These are phyloP conservation scores for Hyaloscypha finlandica DNA, from an alignment of 495 filamentous ascomycete genomes.

Conservation along the genomic window DNA sequence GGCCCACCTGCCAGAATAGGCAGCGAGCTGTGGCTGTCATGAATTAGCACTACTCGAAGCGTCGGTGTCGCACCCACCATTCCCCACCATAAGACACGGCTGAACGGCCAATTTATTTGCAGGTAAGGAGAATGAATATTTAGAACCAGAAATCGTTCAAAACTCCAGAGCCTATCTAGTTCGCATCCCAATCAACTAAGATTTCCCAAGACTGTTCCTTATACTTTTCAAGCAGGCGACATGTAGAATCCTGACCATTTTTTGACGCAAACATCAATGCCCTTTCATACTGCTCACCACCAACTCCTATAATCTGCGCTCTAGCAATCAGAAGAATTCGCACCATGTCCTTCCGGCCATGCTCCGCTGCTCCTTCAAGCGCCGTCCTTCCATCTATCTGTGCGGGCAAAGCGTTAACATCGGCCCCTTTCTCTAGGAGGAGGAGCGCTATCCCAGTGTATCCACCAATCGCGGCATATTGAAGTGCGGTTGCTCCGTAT, in stretches of 20 bases:
- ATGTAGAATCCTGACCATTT: conserved; percentile 4
- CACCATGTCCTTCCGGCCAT: conserved; percentile 45
- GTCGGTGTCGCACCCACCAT: too few relatives aligned
- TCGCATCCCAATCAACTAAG: too few relatives aligned
- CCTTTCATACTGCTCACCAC: conserved; percentile 8
- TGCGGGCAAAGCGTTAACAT: conserved; percentile 36
- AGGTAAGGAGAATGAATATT: too few relatives aligned
- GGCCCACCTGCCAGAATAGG: too few relatives aligned
- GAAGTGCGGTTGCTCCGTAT: conserved; percentile 36
- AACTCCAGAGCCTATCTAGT: too few relatives aligned
- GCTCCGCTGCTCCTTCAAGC: conserved; percentile 46
- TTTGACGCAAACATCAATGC: conserved; percentile 5
- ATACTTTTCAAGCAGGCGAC: conserved; percentile 11
- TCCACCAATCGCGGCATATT: conserved; percentile 37
- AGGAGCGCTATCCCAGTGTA: conserved; percentile 27
- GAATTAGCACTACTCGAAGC: too few relatives aligned
- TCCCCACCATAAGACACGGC: too few relatives aligned
- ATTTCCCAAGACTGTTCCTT: not conserved
- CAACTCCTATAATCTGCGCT: conserved; percentile 2
- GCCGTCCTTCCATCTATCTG: conserved; percentile 39
- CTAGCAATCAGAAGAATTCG: conserved; percentile 22
- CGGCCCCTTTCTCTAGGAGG: conserved; percentile 31
- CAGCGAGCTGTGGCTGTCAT: too few relatives aligned
- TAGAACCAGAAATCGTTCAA: too few relatives aligned
- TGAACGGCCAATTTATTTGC: too few relatives aligned